phyloP scores from a whole-genome alignment of 2,329 filamentous ascomycete genomes.

The Neofusicoccum kwambonambiense region DNA sequence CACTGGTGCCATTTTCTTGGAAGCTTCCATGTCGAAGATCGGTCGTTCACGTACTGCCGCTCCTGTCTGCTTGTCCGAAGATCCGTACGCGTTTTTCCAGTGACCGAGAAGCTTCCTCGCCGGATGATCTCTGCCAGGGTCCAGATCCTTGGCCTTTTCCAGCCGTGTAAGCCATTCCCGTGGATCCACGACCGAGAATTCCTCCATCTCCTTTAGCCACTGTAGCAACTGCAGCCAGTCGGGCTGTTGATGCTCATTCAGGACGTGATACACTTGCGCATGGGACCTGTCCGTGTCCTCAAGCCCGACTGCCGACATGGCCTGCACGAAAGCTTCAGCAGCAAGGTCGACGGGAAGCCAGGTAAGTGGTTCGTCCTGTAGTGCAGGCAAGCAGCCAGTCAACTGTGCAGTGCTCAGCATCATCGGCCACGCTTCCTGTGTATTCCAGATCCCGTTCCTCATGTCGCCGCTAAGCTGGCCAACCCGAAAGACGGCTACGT shows the following conservation, averaged over 20 bases:
- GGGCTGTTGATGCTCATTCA: constrained; percentile 47
- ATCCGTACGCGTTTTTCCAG: constrained; percentile 43
- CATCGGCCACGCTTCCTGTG: constrained; percentile 37
- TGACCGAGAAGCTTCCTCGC: constrained; percentile 49
- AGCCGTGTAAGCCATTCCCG: constrained; percentile 45
- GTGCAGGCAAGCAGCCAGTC: constrained; percentile 31
- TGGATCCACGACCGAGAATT: constrained; percentile 43
- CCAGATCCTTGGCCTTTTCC: constrained; percentile 23
- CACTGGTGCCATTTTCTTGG: constrained; percentile 33
- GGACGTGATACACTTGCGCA: constrained; percentile 47
- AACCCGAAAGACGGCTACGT: constrained; percentile 39
- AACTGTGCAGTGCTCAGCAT: constrained; percentile 33
- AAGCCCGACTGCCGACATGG: not conserved
- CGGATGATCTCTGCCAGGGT: constrained; percentile 36
- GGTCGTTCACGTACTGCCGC: not conserved
- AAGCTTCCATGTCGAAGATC: constrained; percentile 37
- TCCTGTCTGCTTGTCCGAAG: not conserved
- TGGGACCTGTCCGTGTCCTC: not conserved
- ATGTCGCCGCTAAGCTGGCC: constrained; percentile 41
- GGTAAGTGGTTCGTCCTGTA: constrained; percentile 29
- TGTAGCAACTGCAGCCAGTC: constrained; percentile 49
- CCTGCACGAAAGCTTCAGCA: constrained; percentile 43
- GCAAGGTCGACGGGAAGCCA: constrained; percentile 41
- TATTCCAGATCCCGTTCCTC: constrained; percentile 30
- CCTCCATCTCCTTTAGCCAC: constrained; percentile 41